Base-by-base conservation (phyloP, 352 stramenopile genomes). In the Globisporangium recalcitrans region DNA sequence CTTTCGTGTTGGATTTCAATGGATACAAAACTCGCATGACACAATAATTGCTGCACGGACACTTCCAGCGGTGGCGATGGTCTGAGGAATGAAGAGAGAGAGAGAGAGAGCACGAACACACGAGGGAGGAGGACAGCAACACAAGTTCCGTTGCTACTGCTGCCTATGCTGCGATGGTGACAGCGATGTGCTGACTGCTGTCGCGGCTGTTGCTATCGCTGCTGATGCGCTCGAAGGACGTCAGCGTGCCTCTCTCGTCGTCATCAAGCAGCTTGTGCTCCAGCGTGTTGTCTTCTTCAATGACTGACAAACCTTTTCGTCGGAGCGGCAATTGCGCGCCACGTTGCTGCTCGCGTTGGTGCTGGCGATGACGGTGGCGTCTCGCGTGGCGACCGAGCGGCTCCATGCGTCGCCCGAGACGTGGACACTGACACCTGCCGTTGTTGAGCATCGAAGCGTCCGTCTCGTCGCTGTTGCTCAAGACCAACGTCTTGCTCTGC, bases 261-360 rank as follows among this genome's bases (percentile, higher is more conserved):
- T 65, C 51, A 38, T 60, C 52, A 0, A 67, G 53, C n/a, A 67
- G 22, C 32, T 51, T 58, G 32, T 36, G 32, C 22, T 62, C 52
- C 11, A 67, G 53, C 27, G 61, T 42, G 53, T 62, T 67, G 42
- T 67, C 61, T 29, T 67, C 55, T 8, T 67, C 61, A 27, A 58
- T 51, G 61, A 67, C 62, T 8, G 61, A 36, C 22, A 55, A 34
- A 0, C 44, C 61, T 21, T 61, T 52, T 4, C 42, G 55, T 1
- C 61, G 52, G 6, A 59, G 14, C 3, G 52, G 14, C 7, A 31
- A 11, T 3, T 52, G 26, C 21, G 21, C 53, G 8, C 27, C 40
- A 14, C 61, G 21, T 1, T 46, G 22, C 42, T 36, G 44, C 16
- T 42, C 34, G 16, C 53, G 58, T 21, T 58, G 47, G 9, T 52